Evolutionary conservation across 371 early-diverging fungal genomes (phyloP).

Genomic region (Encephalitozoon hellem): DNA sequence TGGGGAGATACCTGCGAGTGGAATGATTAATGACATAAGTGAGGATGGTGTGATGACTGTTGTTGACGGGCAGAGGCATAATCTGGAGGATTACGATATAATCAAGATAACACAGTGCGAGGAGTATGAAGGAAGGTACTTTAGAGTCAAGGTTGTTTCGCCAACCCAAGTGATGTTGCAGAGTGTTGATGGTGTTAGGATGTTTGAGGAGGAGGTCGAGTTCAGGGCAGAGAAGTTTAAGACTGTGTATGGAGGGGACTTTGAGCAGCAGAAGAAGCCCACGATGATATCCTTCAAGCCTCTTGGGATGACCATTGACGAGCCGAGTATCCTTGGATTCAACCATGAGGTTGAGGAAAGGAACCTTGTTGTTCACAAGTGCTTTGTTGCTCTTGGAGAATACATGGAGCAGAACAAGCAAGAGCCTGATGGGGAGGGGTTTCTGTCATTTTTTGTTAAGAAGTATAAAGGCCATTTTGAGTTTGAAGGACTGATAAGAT

Average conservation of each 20-base stretch:
- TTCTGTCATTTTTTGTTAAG: conserved; percentile 14
- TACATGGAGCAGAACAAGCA: background rate
- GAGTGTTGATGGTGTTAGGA: conserved; percentile 26
- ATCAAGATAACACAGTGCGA: conserved; percentile 42
- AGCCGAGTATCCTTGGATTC: conserved; percentile 21
- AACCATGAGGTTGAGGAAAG: conserved; percentile 20
- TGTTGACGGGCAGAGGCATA: conserved; percentile 57
- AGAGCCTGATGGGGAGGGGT: background rate
- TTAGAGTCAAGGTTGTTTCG: conserved; percentile 46
- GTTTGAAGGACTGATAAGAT: conserved; percentile 8
- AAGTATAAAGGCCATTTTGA: conserved; percentile 9
- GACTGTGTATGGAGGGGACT: conserved; percentile 15
- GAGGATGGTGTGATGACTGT: conserved; percentile 62
- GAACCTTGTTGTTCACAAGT: conserved; percentile 26
- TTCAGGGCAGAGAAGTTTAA: conserved; percentile 16
- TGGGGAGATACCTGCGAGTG: conserved; percentile 80
- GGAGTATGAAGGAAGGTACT: conserved; percentile 34
- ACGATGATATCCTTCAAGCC: conserved; percentile 25
- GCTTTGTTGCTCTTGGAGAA: conserved; percentile 35
- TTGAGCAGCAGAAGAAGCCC: conserved; percentile 45
- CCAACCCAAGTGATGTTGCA: conserved; percentile 43
- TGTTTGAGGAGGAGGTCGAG: background rate
- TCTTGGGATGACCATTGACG: conserved; percentile 27
- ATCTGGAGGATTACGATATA: conserved; percentile 57
- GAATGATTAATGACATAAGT: conserved; percentile 80